A percentile compares a stretch with the other conserved stretches of the same genome.
phyloP scores from a whole-genome alignment of 768 basidiomycete species.

The Russula abietina region DNA sequence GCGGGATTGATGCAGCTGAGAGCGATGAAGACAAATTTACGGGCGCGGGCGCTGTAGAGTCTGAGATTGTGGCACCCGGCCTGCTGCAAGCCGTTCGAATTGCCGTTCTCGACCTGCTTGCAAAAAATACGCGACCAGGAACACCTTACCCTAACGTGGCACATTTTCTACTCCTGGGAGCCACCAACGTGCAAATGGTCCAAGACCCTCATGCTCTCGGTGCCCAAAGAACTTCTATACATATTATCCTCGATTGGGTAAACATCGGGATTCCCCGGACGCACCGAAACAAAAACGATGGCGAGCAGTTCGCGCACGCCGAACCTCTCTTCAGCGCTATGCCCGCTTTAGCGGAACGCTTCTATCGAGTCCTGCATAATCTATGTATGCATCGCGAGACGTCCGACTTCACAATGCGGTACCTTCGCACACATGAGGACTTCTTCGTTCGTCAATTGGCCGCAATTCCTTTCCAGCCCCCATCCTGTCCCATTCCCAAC shows the following conservation, averaged over 20 bases:
- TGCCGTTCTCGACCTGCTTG: constrained; percentile 74
- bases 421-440: constrained; percentile 80
- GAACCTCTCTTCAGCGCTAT: constrained; percentile 57
- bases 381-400: constrained; percentile 84
- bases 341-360: constrained; percentile 79
- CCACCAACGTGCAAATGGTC: constrained; percentile 55
- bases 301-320: constrained; percentile 28
- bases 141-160: constrained; percentile 74
- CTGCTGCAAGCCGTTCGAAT: constrained; percentile 67
- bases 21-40: constrained; percentile 54
- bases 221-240: constrained; percentile 63
- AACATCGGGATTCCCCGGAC: constrained; percentile 64
- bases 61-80: constrained; percentile 40
- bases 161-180: constrained; percentile 78
- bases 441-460: constrained; percentile 87
- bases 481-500: constrained; percentile 44
- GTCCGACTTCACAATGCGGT: constrained; percentile 73
- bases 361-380: constrained; percentile 77
- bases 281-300: constrained; percentile 40
- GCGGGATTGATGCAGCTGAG: constrained; percentile 57
- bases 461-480: constrained; percentile 60
- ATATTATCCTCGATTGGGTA: constrained; percentile 73
- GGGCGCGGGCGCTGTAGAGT: constrained; percentile 67
- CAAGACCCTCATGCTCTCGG: constrained; percentile 76
- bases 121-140: constrained; percentile 61